A percentile compares a stretch with the other conserved stretches of the same genome.
These are phyloP conservation scores for Sutorius australiensis DNA, from an alignment of 768 basidiomycete genomes.

Conservation along the genomic window DNA sequence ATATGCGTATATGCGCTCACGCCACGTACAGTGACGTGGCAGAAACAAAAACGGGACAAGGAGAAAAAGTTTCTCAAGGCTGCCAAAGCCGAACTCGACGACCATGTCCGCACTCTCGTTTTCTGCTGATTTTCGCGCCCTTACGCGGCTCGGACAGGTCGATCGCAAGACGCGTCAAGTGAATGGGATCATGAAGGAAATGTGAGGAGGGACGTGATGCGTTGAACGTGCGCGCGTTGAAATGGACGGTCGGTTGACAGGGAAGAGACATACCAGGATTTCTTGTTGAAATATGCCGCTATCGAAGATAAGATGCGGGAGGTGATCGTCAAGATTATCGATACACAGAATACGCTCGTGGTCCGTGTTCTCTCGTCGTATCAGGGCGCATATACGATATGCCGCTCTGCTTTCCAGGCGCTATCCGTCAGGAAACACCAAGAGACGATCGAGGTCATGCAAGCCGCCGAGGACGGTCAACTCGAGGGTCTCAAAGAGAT, in stretches of 20 bases:
- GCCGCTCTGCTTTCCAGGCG: conserved; percentile 6
- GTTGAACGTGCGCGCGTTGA: neutral
- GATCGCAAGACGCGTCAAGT: conserved; percentile 18
- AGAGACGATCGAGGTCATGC: conserved; percentile 16
- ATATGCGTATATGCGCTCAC: neutral
- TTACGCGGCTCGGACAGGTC: conserved; percentile 12
- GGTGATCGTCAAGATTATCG: conserved; percentile 23
- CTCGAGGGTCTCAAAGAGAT: conserved; percentile 19
- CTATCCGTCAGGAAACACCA: conserved; percentile 29
- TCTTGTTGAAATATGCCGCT: conserved; percentile 19
- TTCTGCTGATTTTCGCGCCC: neutral
- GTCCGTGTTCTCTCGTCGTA: conserved; percentile 10
- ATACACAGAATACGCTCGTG: conserved; percentile 24
- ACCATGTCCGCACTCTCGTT: conserved; percentile 13
- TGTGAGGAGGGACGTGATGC: conserved; percentile 22
- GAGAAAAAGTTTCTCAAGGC: conserved; percentile 21
- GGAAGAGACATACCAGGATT: conserved; percentile 26
- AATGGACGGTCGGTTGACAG: conserved; percentile 6
- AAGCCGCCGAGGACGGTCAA: conserved; percentile 25
- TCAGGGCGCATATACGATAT: neutral
- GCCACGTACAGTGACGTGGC: conserved; percentile 26
- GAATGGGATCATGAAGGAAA: conserved; percentile 17
- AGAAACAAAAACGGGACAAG: conserved; percentile 28
- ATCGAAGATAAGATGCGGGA: conserved; percentile 29
- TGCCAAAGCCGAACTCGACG: conserved; percentile 24